Evolutionary conservation across 1,284 basidiomycete species (phyloP).

Genomic region (Sporisorium reilianum): DNA sequence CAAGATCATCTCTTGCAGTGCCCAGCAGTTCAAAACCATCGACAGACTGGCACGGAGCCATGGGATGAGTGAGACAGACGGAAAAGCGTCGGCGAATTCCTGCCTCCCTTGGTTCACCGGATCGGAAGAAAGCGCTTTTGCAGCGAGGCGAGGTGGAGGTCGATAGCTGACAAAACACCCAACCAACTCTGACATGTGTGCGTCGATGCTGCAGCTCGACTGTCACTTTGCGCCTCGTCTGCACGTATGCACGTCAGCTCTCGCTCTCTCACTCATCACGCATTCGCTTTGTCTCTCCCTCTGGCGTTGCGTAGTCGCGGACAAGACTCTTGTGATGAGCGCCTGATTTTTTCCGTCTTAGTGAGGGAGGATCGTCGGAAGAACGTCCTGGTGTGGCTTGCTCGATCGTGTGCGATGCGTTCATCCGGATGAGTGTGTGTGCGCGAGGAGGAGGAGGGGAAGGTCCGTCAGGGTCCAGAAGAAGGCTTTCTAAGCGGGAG

Average conservation of each 20-base stretch:
- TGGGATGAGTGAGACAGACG: background rate
- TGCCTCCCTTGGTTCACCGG: background rate
- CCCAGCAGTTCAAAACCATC: too few relatives aligned
- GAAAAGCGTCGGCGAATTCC: slow-evolving; percentile 5
- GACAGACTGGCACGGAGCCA: too few relatives aligned
- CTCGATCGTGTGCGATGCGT: slow-evolving; percentile 5
- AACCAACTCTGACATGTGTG: background rate
- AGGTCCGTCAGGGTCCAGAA: background rate
- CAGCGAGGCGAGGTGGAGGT: slow-evolving; percentile 19
- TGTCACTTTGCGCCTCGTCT: slow-evolving; percentile 19
- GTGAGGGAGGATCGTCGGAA: background rate
- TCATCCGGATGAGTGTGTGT: background rate
- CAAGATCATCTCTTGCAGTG: too few relatives aligned
- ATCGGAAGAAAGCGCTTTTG: background rate
- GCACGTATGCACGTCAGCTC: background rate
- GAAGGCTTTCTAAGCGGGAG: background rate
- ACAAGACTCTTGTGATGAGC: background rate
- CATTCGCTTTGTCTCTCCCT: background rate
- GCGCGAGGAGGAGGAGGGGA: background rate
- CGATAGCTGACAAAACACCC: slow-evolving; percentile 28
- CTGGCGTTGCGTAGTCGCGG: background rate
- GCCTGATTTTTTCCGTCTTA: background rate
- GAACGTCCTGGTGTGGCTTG: background rate
- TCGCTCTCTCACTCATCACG: slow-evolving; percentile 19
- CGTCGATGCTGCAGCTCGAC: background rate